These are phyloP conservation scores for Oryza longistaminata DNA, from an alignment of 176 grass and related monocot genomes.

Conservation along the genomic window DNA sequence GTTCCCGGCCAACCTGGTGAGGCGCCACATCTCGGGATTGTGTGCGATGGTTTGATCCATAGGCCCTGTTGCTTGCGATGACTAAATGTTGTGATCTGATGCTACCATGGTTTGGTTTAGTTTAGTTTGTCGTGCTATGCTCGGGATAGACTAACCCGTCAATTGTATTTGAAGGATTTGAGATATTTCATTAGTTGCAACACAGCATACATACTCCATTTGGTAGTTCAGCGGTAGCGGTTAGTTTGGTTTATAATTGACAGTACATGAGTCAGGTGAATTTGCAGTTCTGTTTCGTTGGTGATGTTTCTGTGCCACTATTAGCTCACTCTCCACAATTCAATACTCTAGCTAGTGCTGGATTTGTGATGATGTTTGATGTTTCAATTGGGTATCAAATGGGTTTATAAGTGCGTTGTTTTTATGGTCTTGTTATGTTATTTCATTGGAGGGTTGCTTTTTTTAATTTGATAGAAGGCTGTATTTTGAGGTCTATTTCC, in stretches of 20 bases:
- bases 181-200: conserved; percentile 7
- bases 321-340: neutral
- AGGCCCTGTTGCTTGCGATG: neutral
- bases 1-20: conserved; percentile 80
- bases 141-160: neutral
- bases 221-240: neutral
- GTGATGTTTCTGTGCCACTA: neutral
- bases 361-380: neutral
- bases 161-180: conserved; percentile 8
- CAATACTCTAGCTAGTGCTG: neutral
- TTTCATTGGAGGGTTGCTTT: neutral
- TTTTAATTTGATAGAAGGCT: neutral
- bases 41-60: neutral
- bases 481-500: neutral
- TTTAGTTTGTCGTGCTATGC: neutral
- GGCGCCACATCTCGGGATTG: conserved; percentile 1
- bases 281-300: neutral
- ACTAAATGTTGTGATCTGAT: conserved; percentile 5
- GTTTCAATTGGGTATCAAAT: neutral
- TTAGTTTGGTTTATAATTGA: neutral
- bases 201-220: neutral
- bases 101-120: neutral
- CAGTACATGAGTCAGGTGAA: conserved; percentile 1
- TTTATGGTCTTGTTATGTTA: neutral
- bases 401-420: neutral